These are phyloP conservation scores for Coemansia sp. DNA, from an alignment of 192 early-diverging fungal genomes.

Conservation along the genomic window DNA sequence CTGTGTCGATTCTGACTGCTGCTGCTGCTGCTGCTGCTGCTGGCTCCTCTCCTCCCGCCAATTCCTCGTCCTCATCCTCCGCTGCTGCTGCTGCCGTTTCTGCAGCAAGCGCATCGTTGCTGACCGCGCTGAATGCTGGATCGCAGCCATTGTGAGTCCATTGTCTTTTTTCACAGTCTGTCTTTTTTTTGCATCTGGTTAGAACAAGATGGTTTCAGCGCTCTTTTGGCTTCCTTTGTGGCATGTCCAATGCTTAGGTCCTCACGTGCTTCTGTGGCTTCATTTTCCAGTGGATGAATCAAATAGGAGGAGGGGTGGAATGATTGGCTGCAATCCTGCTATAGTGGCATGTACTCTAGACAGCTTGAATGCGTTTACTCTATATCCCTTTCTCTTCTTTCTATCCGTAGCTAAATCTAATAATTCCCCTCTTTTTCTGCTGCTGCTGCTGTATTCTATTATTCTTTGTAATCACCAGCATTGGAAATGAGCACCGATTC, in stretches of 20 bases:
- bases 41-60: neutral
- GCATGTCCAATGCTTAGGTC: too few relatives aligned
- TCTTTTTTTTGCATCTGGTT: too few relatives aligned
- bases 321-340: too few relatives aligned
- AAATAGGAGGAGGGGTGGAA: too few relatives aligned
- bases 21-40: neutral
- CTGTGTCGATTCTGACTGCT: neutral
- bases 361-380: too few relatives aligned
- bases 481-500: neutral
- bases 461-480: neutral
- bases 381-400: too few relatives aligned
- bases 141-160: slow-evolving; percentile 31
- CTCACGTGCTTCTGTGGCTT: too few relatives aligned
- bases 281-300: too few relatives aligned
- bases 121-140: slow-evolving; percentile 26
- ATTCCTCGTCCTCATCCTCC: neutral
- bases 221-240: too few relatives aligned
- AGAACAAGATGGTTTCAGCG: too few relatives aligned
- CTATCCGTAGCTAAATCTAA: too few relatives aligned
- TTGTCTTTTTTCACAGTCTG: neutral
- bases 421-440: neutral
- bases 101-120: slow-evolving; percentile 14
- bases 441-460: neutral
- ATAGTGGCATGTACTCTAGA: too few relatives aligned
- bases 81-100: neutral